Evolutionary conservation across 2,329 filamentous ascomycete species (phyloP).

Genomic region (Endoconidiophora polonica): DNA sequence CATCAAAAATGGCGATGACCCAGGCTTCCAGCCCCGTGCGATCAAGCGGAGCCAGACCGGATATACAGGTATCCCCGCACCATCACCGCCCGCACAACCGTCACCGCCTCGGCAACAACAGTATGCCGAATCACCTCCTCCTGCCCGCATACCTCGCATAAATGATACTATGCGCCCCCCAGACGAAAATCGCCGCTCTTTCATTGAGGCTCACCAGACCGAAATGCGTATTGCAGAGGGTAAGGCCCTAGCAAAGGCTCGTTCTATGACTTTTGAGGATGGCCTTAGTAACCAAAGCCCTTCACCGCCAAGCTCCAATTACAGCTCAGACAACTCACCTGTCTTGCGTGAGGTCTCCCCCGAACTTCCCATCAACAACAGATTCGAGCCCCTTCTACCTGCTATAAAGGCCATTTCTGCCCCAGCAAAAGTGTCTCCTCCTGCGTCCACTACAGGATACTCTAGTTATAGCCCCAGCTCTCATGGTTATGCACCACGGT

Average conservation of each 20-base stretch:
- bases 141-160: neutral
- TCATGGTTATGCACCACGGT: constrained; percentile 1
- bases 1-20: constrained; percentile 18
- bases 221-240: constrained; percentile 46
- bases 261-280: constrained; percentile 3
- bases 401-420: neutral
- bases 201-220: constrained; percentile 40
- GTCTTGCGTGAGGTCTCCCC: constrained; percentile 9
- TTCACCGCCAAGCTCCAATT: constrained; percentile 9
- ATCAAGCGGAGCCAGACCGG: constrained; percentile 44
- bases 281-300: constrained; percentile 2
- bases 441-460: neutral
- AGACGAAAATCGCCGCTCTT: constrained; percentile 39
- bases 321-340: constrained; percentile 9
- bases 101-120: constrained; percentile 17
- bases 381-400: constrained; percentile 1
- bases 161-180: constrained; percentile 19
- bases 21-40: constrained; percentile 33
- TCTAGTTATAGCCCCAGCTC: constrained; percentile 9
- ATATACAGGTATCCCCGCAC: constrained; percentile 19
- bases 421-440: neutral
- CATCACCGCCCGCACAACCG: neutral
- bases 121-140: neutral
- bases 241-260: constrained; percentile 37
- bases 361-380: neutral